These are phyloP conservation scores for Vigna angularis DNA, from an alignment of 306 rosid genomes.

Conservation along the genomic window DNA sequence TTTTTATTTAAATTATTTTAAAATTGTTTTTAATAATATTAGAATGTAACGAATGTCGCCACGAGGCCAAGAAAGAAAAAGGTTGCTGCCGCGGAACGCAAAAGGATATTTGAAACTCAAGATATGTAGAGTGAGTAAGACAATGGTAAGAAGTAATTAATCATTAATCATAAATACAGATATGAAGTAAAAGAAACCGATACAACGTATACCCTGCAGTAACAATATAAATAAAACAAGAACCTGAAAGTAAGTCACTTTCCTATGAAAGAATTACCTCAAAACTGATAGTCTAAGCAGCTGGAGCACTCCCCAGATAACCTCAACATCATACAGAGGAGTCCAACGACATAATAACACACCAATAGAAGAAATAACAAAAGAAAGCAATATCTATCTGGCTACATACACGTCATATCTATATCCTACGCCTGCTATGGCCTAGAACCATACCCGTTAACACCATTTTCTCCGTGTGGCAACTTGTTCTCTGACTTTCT, in stretches of 20 bases:
- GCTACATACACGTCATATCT: not conserved
- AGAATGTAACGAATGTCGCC: not conserved
- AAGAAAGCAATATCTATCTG: constrained; percentile 33
- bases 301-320: constrained; percentile 29
- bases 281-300: constrained; percentile 42
- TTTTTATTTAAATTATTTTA: too few species aligned
- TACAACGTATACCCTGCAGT: constrained; percentile 36
- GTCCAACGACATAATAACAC: constrained; percentile 28
- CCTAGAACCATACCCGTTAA: constrained; percentile 49
- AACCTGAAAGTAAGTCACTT: constrained; percentile 31
- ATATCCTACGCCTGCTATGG: constrained; percentile 44
- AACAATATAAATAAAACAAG: constrained; percentile 17
- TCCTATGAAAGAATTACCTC: constrained; percentile 55
- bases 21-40: too few species aligned
- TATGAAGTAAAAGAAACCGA: constrained; percentile 19
- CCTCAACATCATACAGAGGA: constrained; percentile 48
- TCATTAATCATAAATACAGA: constrained; percentile 35
- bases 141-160: constrained; percentile 7
- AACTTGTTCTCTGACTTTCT: constrained; percentile 46
- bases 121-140: constrained; percentile 4
- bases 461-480: constrained; percentile 46
- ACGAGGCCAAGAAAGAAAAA: constrained; percentile 2
- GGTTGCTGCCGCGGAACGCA: constrained; percentile 32
- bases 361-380: constrained; percentile 13
- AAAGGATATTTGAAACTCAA: constrained; percentile 23